Evolutionary conservation across 2,329 filamentous ascomycete species (phyloP), one percentile per base, ranked within the genome.

Genomic region (Pezicula neosporulosa): DNA sequence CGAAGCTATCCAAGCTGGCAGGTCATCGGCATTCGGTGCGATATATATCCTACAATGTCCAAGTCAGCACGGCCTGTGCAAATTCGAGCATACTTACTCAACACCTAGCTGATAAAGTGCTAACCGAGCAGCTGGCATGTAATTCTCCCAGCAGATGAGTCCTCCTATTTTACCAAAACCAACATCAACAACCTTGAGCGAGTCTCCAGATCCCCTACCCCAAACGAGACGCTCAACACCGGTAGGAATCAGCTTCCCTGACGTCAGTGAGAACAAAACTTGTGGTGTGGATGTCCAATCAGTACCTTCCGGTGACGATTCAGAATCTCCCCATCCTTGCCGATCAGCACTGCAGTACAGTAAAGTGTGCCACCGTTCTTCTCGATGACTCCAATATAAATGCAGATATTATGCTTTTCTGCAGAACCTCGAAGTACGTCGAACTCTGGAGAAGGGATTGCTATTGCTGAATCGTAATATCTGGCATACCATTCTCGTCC

Each of bases 101-200:
- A 73, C 60, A 10, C 69, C 69, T 55, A 72, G 69, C 49, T 73
- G 71, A 50, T 73, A 73, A 19, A 73, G 58, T 12, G 70, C 66
- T 57, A 74, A 59, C 16, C 71, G 62, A 13, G 71, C 71, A 7
- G 67, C 69, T 6, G 71, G 71, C 71, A 74, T 74, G 46, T 73
- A 74, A 51, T 73, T 73, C 56, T 73, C 71, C 71, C 70, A 72
- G 50, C 70, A 73, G 44, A 73, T 73, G 47, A 74, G 52, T 1
- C 70, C 71, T 21, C 70, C 70, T 13, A 72, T 67, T 49, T 68
- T 72, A 3, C 71, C 70, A 28, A 72, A 65, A 24, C 70, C 69
- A 3, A 69, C 70, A 51, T 72, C 63, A 6, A 68, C 65, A 15
- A 73, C 70, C 21, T 64, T 61, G 8, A 74, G 59, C 1, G 67